These are phyloP conservation scores for Colletotrichum spaethianum DNA, from an alignment of 2,329 filamentous ascomycete genomes.

Conservation along the genomic window DNA sequence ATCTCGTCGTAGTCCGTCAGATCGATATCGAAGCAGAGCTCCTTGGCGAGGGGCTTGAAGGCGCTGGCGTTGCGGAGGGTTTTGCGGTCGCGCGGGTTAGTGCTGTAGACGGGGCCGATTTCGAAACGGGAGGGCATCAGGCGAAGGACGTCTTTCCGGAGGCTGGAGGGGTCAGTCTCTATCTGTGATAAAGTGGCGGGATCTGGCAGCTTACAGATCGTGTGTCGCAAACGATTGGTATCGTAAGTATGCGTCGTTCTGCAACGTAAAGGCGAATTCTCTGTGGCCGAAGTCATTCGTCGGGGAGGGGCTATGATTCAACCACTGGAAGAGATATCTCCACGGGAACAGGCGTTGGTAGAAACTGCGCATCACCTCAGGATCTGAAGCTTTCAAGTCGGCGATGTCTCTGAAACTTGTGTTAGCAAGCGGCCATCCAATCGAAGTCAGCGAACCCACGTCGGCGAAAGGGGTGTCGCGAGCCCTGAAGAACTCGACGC, in stretches of 20 bases:
- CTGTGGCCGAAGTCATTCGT: conserved; percentile 91
- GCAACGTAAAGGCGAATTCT: conserved; percentile 96
- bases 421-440: conserved; percentile 6
- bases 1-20: conserved; percentile 99
- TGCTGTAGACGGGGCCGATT: conserved; percentile 96
- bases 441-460: conserved; percentile 51
- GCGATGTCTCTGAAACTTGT: conserved; percentile 49
- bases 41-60: conserved; percentile 91
- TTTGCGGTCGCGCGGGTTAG: conserved; percentile 95
- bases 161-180: conserved; percentile 58
- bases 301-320: conserved; percentile 92
- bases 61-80: conserved; percentile 83
- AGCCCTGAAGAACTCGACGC: conserved; percentile 56
- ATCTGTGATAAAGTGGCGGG: not conserved
- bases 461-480: conserved; percentile 57
- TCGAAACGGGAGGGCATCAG: conserved; percentile 95
- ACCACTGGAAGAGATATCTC: conserved; percentile 95
- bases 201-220: conserved; percentile 60
- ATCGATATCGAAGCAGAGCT: conserved; percentile 99
- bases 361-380: conserved; percentile 91
- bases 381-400: conserved; percentile 73
- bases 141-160: conserved; percentile 91
- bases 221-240: conserved; percentile 80
- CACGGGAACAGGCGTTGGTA: conserved; percentile 97
- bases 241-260: conserved; percentile 91